phyloP scores from a whole-genome alignment of 2,329 filamentous ascomycete species.

The Ambrosiella xylebori region DNA sequence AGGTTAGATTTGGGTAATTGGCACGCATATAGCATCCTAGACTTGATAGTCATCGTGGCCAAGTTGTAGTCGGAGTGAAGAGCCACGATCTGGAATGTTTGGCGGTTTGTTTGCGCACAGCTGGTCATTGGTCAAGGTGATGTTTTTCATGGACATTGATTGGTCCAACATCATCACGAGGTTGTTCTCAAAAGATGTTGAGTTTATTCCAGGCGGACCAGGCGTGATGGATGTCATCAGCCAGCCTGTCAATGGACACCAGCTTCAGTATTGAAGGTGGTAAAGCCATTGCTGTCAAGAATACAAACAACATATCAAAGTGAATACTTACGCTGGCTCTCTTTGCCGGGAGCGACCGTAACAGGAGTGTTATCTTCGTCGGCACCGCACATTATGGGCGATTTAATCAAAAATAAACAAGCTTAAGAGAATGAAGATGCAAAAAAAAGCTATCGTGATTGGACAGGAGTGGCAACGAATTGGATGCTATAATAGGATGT shows the following conservation, averaged over 20 bases:
- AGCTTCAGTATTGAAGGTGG: not conserved
- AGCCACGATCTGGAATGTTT: not conserved
- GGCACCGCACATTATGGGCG: constrained; percentile 10
- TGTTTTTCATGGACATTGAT: not conserved
- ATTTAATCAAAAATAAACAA: not conserved
- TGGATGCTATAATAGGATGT: constrained; percentile 2
- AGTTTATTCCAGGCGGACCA: not conserved
- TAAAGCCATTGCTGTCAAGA: not conserved
- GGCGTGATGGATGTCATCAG: not conserved
- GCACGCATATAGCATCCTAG: not conserved
- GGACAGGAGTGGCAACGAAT: not conserved
- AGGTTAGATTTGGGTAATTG: too few relatives aligned
- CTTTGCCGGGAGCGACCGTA: not conserved
- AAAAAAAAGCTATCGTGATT: constrained; percentile 2
- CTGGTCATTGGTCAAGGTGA: not conserved
- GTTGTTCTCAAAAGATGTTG: not conserved
- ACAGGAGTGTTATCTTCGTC: constrained; percentile 12
- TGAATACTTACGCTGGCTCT: constrained; percentile 9
- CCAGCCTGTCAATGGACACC: not conserved
- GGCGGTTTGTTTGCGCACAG: not conserved
- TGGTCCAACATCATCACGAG: not conserved
- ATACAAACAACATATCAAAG: not conserved
- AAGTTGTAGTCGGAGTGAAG: not conserved
- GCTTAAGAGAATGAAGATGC: not conserved
- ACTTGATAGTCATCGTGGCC: not conserved